Conservation (phyloP, 176 grass and related monocot genomes). For the Poa annua region DNA sequence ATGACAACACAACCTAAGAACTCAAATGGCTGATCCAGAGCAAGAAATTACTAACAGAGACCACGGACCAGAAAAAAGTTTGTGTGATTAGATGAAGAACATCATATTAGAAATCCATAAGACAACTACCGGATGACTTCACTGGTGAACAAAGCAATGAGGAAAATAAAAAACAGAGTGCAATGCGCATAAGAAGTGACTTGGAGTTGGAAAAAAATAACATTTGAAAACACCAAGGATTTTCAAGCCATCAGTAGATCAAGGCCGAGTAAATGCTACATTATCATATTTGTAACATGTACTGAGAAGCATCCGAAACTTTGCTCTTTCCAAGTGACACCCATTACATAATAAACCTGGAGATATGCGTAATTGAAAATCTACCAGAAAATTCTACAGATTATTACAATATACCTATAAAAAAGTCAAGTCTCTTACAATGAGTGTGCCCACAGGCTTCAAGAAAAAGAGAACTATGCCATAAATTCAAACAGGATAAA, state of each 20-base stretch:
- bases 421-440: too few relatives aligned
- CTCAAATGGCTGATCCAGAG: background rate
- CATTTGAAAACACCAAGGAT: background rate
- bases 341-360: too few relatives aligned
- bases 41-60: background rate
- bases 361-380: background rate
- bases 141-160: background rate
- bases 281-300: background rate
- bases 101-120: background rate
- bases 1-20: background rate
- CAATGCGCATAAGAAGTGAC: background rate
- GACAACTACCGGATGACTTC: background rate
- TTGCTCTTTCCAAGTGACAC: background rate
- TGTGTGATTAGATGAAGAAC: background rate
- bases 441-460: too few relatives aligned
- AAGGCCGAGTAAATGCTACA: background rate
- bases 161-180: background rate
- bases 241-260: background rate
- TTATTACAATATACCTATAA: background rate
- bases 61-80: background rate
- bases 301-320: background rate
- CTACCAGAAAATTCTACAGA: background rate
- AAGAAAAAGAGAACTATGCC: too few relatives aligned
- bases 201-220: background rate
- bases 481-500: background rate